Base-by-base conservation (phyloP, 2,329 filamentous ascomycete genomes). In the Purpureocillium lavendulum region DNA sequence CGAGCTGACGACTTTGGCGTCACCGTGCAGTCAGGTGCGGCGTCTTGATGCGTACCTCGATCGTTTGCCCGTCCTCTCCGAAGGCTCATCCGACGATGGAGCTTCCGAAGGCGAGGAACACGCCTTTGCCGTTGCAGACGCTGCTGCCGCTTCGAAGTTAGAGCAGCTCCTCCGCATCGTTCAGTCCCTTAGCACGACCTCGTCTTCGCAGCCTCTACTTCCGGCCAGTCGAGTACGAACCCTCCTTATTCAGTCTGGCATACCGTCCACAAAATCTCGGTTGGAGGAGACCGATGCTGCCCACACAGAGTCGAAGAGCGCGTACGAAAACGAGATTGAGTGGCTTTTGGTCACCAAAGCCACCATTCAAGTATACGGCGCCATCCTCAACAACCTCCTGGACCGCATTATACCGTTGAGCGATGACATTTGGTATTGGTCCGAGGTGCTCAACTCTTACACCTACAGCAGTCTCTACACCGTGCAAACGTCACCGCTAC, bases 381-480 rank as follows among this genome's bases (percentile, higher is more conserved):
- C 86, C 36, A 73, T 94, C 31, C 67, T 96, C 49, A 80, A 81
- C 49, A 80, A 77, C 0, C 71, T 97, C 4, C 64, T 96, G 10
- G 83, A 90, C 40, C 84, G 92, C 51, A 94, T 88, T 10, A 80
- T 90, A 10, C 82, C 83, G 0, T 63, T 98, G 14, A 85, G 80
- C 51, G 82, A 95, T 48, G 88, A 95, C 50, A 82, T 95, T 17
- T 89, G 84, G 79, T 97, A 97, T 59, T 98, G 92, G 92, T 87
- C 95, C 54, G 84, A 92, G 49, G 75, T 96, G 2, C 65, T 95
- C 24, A 77, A 78, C 9, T 94, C 87, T 1, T 82, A 87, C 49
- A 73, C 78, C 36, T 86, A 83, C 53, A 89, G 85, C 47, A 82
- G 80, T 26, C 58, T 96, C 4, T 96, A 96, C 61, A 83, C 86